A percentile compares a stretch with the other conserved stretches of the same genome.
Evolutionary conservation across 139 green algal species (phyloP).

Genomic region (Spirogloea muscicola): DNA sequence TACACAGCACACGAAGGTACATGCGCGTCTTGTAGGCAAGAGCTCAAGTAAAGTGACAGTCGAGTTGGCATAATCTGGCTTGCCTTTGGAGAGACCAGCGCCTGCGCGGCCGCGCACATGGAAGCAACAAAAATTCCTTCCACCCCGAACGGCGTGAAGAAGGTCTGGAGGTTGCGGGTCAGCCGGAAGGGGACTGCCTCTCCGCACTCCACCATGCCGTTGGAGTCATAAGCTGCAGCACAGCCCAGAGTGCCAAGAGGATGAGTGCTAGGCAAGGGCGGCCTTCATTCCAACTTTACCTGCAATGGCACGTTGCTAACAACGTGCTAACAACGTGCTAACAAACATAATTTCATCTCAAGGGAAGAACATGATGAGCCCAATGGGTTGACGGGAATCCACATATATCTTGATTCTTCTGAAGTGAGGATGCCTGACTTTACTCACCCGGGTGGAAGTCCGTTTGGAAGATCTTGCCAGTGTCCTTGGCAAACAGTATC

Average conservation of each 20-base stretch:
- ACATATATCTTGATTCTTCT: no score
- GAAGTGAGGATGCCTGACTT: no score
- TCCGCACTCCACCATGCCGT: conserved; percentile 57
- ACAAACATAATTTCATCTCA: no score
- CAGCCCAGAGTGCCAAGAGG: neutral
- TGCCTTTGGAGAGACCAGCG: conserved; percentile 23
- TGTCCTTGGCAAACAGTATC: conserved; percentile 82
- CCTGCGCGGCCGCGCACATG: conserved; percentile 48
- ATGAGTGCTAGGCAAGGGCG: neutral
- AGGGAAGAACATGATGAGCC: no score
- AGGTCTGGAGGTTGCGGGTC: conserved; percentile 91
- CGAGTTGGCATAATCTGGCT: no score
- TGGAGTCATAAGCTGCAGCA: conserved; percentile 41
- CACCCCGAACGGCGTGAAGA: conserved; percentile 92
- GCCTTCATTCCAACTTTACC: no score
- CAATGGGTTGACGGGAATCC: no score
- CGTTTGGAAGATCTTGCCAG: conserved; percentile 74
- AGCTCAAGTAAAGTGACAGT: no score
- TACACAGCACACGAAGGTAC: no score
- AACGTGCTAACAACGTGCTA: no score
- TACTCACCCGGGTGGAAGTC: conserved; percentile 75
- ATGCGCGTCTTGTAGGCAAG: no score
- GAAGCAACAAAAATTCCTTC: conserved; percentile 61
- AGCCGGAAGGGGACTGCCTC: conserved; percentile 94
- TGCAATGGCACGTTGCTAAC: no score